These are phyloP conservation scores for Xylariales sp. DNA, from an alignment of 2,329 filamentous ascomycete species.

Conservation along the genomic window DNA sequence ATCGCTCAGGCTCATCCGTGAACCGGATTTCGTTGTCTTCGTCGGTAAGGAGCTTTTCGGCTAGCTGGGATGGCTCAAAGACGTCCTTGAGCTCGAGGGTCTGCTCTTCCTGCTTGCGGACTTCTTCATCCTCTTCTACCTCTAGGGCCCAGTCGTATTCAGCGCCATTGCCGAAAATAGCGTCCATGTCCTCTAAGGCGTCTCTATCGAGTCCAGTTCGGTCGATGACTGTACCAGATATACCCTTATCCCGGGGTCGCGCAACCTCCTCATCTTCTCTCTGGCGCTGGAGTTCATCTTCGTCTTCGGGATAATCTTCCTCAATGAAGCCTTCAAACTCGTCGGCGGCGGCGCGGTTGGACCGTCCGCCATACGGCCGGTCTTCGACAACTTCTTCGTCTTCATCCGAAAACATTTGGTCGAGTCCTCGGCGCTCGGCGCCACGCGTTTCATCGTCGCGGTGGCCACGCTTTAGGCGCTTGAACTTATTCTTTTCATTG, in stretches of 20 bases:
- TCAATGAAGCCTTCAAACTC: slow-evolving; percentile 98
- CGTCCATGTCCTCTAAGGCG: slow-evolving; percentile 93
- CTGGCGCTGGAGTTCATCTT: slow-evolving; percentile 78
- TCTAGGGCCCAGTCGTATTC: slow-evolving; percentile 97
- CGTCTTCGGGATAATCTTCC: slow-evolving; percentile 91
- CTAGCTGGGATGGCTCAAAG: slow-evolving; percentile 94
- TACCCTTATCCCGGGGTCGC: slow-evolving; percentile 77
- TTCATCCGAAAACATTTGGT: slow-evolving; percentile 95
- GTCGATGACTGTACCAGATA: slow-evolving; percentile 77
- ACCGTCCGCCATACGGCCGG: slow-evolving; percentile 59
- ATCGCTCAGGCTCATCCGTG: slow-evolving; percentile 91
- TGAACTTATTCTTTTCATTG: slow-evolving; percentile 81
- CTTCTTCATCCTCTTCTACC: slow-evolving; percentile 86
- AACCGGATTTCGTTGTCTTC: slow-evolving; percentile 92
- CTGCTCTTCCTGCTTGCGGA: slow-evolving; percentile 81
- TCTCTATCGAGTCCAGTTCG: slow-evolving; percentile 90
- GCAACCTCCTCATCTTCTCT: slow-evolving; percentile 91
- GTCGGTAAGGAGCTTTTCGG: slow-evolving; percentile 94
- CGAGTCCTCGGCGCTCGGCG: slow-evolving; percentile 76
- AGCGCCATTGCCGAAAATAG: slow-evolving; percentile 93
- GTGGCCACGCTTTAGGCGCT: slow-evolving; percentile 93
- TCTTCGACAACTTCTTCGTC: slow-evolving; percentile 78
- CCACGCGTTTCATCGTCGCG: slow-evolving; percentile 76
- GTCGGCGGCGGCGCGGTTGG: slow-evolving; percentile 72
- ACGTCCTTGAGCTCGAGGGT: slow-evolving; percentile 95